Evolutionary conservation across 345 rosid genomes (phyloP).

Genomic region (Isatis tinctoria): DNA sequence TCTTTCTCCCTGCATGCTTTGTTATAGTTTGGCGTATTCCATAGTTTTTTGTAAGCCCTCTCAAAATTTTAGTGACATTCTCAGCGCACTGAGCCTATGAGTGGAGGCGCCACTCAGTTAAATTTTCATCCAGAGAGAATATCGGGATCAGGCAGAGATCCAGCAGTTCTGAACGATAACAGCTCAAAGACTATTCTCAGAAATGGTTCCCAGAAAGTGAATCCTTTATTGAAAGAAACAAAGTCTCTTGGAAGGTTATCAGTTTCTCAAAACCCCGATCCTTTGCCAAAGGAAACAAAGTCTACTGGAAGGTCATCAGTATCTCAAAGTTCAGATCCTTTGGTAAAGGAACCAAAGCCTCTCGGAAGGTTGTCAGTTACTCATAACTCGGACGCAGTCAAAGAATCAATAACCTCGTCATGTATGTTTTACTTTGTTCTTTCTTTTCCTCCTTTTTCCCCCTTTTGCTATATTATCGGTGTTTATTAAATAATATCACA

Average conservation of each 20-base stretch:
- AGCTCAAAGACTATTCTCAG: slow-evolving; percentile 47
- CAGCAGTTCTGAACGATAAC: slow-evolving; percentile 50
- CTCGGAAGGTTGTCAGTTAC: slow-evolving; percentile 69
- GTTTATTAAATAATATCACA: slow-evolving; percentile 16
- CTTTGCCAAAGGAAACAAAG: slow-evolving; percentile 24
- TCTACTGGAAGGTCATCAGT: slow-evolving; percentile 45
- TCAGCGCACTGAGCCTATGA: slow-evolving; percentile 75
- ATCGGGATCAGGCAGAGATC: slow-evolving; percentile 50
- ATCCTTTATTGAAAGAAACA: slow-evolving; percentile 63
- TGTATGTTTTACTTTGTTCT: slow-evolving; percentile 47
- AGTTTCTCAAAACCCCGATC: slow-evolving; percentile 58
- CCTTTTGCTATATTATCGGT: not conserved
- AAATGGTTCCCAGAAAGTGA: slow-evolving; percentile 49
- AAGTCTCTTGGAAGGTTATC: slow-evolving; percentile 75
- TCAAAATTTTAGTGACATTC: slow-evolving; percentile 14
- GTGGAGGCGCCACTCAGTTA: slow-evolving; percentile 41
- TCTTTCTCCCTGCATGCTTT: not conserved
- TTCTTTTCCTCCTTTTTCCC: not conserved
- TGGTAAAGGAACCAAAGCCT: slow-evolving; percentile 69
- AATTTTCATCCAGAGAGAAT: slow-evolving; percentile 59
- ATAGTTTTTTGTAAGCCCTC: slow-evolving; percentile 19
- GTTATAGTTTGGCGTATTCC: slow-evolving; percentile 15
- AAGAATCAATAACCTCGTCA: slow-evolving; percentile 55
- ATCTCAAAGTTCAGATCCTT: slow-evolving; percentile 50
- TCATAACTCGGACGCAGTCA: slow-evolving; percentile 62